Evolutionary conservation across 2,329 filamentous ascomycete genomes (phyloP).

Genomic region (Aspergillus glaucus): DNA sequence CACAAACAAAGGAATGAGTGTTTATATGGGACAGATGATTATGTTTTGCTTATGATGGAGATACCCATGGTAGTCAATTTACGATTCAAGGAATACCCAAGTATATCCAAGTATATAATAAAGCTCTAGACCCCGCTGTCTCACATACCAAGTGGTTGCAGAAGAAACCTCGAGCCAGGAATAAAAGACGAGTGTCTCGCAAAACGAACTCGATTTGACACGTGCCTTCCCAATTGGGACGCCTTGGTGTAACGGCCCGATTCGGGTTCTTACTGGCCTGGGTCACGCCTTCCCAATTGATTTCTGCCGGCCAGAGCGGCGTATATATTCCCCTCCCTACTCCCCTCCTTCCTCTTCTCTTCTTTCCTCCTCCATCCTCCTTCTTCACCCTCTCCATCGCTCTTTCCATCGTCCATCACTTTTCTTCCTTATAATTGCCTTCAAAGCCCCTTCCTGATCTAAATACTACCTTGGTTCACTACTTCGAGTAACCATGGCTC

Average conservation of each 20-base stretch:
- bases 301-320: background rate
- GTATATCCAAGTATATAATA: background rate
- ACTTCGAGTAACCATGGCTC: background rate
- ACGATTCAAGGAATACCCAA: slow-evolving; percentile 5
- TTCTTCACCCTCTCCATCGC: background rate
- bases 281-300: background rate
- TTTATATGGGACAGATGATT: slow-evolving; percentile 2
- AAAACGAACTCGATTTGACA: background rate
- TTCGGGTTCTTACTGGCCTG: background rate
- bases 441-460: background rate
- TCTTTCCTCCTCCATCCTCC: background rate
- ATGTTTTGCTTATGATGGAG: slow-evolving; percentile 16
- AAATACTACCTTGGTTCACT: background rate
- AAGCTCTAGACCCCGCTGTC: background rate
- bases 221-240: background rate
- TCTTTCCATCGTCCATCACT: background rate
- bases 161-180: too few species aligned
- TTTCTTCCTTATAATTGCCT: background rate
- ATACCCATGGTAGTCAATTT: slow-evolving; percentile 20
- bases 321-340: background rate
- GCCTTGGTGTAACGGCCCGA: background rate
- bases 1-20: too few species aligned
- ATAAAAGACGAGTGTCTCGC: background rate
- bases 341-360: background rate
- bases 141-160: background rate